Conservation (phyloP, 23 red algal genomes). For the Gracilaria domingensis region DNA sequence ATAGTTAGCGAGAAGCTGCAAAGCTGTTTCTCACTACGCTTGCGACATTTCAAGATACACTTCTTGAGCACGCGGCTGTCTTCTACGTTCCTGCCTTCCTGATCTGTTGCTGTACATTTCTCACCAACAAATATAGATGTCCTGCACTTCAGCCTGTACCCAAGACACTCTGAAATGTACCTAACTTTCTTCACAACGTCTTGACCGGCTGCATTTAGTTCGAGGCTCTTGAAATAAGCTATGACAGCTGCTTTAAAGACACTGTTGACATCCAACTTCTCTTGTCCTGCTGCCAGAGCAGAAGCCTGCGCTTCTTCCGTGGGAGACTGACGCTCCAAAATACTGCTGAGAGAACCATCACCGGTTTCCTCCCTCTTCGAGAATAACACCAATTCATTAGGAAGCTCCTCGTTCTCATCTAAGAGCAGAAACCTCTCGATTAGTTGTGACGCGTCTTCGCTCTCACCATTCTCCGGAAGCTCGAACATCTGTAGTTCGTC, state of each 20-base stretch:
- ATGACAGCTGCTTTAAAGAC: constrained; percentile 12
- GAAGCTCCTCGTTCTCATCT: not conserved
- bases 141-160: not conserved
- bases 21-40: not conserved
- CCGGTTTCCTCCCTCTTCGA: not conserved
- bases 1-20: not conserved
- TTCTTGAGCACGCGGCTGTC: not conserved
- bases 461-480: not conserved
- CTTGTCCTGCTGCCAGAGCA: not conserved
- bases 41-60: constrained; percentile 8
- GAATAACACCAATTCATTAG: not conserved
- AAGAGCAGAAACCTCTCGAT: not conserved
- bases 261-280: not conserved
- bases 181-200: not conserved
- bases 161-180: constrained; percentile 4
- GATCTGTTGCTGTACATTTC: not conserved
- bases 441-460: not conserved
- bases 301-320: not conserved
- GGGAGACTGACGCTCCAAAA: not conserved
- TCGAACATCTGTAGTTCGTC: not conserved
- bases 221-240: not conserved
- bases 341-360: not conserved
- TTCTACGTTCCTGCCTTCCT: not conserved
- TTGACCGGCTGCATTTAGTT: not conserved
- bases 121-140: constrained; percentile 8